Evolutionary conservation across 192 early-diverging fungal species (phyloP).

Genomic region (Entomortierella parvispora): DNA sequence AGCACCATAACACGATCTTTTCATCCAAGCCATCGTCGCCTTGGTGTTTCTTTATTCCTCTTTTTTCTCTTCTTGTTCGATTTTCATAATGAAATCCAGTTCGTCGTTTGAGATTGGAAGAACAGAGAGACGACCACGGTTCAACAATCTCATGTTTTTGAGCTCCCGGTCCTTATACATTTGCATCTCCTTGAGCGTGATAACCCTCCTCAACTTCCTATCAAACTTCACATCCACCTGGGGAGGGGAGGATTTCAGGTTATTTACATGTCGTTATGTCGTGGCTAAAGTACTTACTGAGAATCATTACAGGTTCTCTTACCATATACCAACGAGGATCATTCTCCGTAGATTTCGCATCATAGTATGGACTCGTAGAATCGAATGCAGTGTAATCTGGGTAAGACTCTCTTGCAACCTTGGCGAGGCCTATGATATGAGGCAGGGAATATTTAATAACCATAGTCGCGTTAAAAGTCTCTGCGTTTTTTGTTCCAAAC

Average conservation of each 20-base stretch:
- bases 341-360: constrained; percentile 72
- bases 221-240: constrained; percentile 83
- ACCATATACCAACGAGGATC: constrained; percentile 88
- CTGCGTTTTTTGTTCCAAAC: neutral
- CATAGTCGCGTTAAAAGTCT: too few species aligned
- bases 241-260: neutral
- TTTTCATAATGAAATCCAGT: constrained; percentile 71
- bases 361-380: constrained; percentile 77
- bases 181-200: constrained; percentile 79
- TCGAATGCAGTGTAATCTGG: constrained; percentile 85
- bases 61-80: constrained; percentile 40
- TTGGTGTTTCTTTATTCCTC: neutral
- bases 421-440: constrained; percentile 18
- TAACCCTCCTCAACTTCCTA: constrained; percentile 65
- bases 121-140: constrained; percentile 78
- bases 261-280: neutral
- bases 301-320: too few species aligned
- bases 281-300: too few species aligned
- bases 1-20: too few species aligned
- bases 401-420: constrained; percentile 72
- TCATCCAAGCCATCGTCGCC: too few species aligned
- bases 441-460: neutral
- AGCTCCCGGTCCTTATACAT: constrained; percentile 56
- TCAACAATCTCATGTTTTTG: constrained; percentile 73
- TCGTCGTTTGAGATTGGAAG: constrained; percentile 74